These are phyloP conservation scores for Colletotrichum camelliae DNA, from an alignment of 2,329 filamentous ascomycete genomes.

Conservation along the genomic window DNA sequence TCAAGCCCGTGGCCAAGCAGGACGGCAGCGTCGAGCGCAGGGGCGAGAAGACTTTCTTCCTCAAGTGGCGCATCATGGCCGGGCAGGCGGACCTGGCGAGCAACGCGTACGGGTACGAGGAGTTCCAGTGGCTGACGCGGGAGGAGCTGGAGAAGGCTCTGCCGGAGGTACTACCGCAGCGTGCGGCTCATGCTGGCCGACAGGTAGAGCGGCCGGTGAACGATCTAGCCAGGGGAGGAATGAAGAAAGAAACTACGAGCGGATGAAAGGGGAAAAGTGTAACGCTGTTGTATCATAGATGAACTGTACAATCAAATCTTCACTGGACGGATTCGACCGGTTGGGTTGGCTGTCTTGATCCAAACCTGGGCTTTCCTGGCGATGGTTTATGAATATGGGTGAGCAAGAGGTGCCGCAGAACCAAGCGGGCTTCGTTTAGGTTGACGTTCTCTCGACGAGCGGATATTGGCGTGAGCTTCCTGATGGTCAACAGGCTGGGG, in stretches of 20 bases:
- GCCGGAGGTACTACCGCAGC: slow-evolving; percentile 70
- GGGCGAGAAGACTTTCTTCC: slow-evolving; percentile 90
- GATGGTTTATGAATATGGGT: neutral
- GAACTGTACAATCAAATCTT: slow-evolving; percentile 29
- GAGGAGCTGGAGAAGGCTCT: slow-evolving; percentile 81
- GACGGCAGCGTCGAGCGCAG: slow-evolving; percentile 48
- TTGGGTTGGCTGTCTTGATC: neutral
- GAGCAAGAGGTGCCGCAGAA: neutral
- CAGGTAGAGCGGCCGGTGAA: slow-evolving; percentile 53
- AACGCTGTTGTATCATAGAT: slow-evolving; percentile 43
- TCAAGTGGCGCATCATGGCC: slow-evolving; percentile 96
- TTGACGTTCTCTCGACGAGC: neutral
- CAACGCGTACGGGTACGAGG: slow-evolving; percentile 75
- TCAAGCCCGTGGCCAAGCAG: slow-evolving; percentile 52
- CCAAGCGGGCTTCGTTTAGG: neutral
- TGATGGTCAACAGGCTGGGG: neutral
- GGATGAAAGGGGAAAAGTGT: slow-evolving; percentile 25
- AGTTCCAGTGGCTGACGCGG: slow-evolving; percentile 92
- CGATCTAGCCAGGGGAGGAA: neutral
- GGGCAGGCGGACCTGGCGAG: slow-evolving; percentile 84
- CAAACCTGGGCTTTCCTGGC: neutral
- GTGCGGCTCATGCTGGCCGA: slow-evolving; percentile 86
- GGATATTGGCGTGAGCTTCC: neutral
- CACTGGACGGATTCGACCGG: neutral
- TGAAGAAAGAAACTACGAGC: neutral